Evolutionary conservation across 2,329 filamentous ascomycete genomes (phyloP), one percentile per base, ranked within the genome.

Genomic region (Myriosclerotinia duriaeana): DNA sequence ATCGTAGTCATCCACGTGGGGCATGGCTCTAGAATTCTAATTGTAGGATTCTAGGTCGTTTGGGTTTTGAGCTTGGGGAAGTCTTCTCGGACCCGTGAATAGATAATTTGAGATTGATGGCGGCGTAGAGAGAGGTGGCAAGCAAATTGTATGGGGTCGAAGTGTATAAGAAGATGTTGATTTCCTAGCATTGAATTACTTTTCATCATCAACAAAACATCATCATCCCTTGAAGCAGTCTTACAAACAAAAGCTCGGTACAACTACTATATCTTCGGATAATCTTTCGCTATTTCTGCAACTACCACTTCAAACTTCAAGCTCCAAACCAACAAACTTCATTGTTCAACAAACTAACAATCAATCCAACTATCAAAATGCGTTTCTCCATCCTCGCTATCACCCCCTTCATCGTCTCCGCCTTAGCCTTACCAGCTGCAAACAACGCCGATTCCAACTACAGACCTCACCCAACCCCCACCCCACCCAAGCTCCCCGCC

Each of bases 301-400:
- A 17, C 5, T 3, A 56, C 42, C 53, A 42, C n/a, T 11, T 15
- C 14, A 26, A 11, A 5, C n/a, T 56, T 42, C 53, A n/a, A 22
- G 5, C 8, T 22, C 38, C 53, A 42, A 56, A 5, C 14, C 8
- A 7, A 26, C 15, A 61, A 5, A 11, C 12, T 26, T 34, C 50
- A 14, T 1, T 22, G 26, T 20, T 6, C 9, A 40, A 1, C n/a
- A 50, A 5, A 34, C 2, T 5, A 34, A 34, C 2, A 34, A 26
- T 8, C 44, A 46, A 20, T 2, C 34, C 9, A 50, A 36, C 0
- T 40, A 38, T 38, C 58, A 52, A 50, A 61, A 61, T 61, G 58
- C 58, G 42, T 50, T 61, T 61, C 44, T 61, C 58, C 22, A 61
- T 61, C 58, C 15, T 61, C 44, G 44, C 58, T 7, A 26, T 61